Percentiles rank a stretch among this genome's conserved stretches.
phyloP scores from a whole-genome alignment of 2,329 filamentous ascomycete genomes.

The Fusarium sp. region DNA sequence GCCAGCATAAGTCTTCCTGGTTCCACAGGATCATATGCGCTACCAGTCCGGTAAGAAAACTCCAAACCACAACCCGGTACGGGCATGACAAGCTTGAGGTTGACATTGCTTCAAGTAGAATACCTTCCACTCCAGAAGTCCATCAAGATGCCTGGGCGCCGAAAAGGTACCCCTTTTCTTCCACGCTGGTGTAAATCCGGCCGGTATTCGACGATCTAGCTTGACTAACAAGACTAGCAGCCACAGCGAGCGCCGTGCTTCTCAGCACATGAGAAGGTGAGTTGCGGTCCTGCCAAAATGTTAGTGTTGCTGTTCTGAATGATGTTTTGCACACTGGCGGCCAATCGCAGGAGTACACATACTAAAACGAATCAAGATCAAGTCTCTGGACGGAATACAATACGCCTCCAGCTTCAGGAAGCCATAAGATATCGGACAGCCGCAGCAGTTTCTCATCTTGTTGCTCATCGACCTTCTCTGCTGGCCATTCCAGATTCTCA shows the following conservation, averaged over 20 bases:
- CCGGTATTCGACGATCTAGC: neutral
- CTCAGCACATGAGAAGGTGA: conserved; percentile 36
- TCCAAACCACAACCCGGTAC: neutral
- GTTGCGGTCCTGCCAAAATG: neutral
- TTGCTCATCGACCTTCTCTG: conserved; percentile 57
- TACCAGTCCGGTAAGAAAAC: conserved; percentile 40
- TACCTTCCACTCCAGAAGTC: conserved; percentile 34
- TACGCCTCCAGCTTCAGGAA: conserved; percentile 13
- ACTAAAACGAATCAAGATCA: conserved; percentile 31
- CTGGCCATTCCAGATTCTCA: conserved; percentile 62
- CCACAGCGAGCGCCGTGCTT: conserved; percentile 29
- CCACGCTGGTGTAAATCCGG: neutral
- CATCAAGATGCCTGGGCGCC: conserved; percentile 33
- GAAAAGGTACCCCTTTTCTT: conserved; percentile 29
- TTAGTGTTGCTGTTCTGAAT: neutral
- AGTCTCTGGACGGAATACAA: conserved; percentile 38
- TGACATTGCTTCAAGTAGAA: conserved; percentile 31
- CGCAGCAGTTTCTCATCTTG: conserved; percentile 63
- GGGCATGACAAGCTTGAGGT: neutral
- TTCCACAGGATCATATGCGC: conserved; percentile 29
- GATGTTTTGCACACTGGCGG: neutral
- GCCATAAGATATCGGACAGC: conserved; percentile 57
- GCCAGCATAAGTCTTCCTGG: conserved; percentile 19
- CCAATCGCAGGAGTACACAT: neutral
- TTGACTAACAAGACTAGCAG: conserved; percentile 16